Conservation (phyloP, 2,329 filamentous ascomycete species). For the Grosmannia serpens region DNA sequence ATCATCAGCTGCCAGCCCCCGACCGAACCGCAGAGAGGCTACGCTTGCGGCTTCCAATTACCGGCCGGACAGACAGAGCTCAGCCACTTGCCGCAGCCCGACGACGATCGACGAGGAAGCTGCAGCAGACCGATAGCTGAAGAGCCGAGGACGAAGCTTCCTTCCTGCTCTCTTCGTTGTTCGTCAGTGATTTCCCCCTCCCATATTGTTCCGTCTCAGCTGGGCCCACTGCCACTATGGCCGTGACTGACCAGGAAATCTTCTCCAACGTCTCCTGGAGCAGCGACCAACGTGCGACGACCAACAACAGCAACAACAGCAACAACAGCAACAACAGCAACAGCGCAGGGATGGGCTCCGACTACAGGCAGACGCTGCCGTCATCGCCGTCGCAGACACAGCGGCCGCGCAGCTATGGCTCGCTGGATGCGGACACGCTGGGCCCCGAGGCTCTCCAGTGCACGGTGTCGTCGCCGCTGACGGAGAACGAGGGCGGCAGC, state of each 20-base stretch:
- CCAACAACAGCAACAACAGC: slow-evolving; percentile 16
- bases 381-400: background rate
- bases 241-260: slow-evolving; percentile 50
- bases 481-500: slow-evolving; percentile 94
- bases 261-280: slow-evolving; percentile 73
- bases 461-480: slow-evolving; percentile 69
- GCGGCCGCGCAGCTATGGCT: slow-evolving; percentile 33
- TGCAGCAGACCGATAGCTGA: background rate
- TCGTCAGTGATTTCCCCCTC: background rate
- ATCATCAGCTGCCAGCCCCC: background rate
- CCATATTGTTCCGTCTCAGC: background rate
- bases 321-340: slow-evolving; percentile 26
- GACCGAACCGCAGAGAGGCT: background rate
- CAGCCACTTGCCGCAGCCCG: no score
- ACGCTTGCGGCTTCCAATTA: background rate
- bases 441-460: slow-evolving; percentile 72
- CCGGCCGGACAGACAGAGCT: no score
- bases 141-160: no score
- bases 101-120: background rate
- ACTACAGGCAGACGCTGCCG: slow-evolving; percentile 7
- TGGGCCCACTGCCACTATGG: slow-evolving; percentile 19
- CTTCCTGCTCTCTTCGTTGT: background rate
- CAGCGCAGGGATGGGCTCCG: slow-evolving; percentile 11
- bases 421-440: slow-evolving; percentile 49
- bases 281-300: slow-evolving; percentile 14